Evolutionary conservation across 768 basidiomycete species (phyloP), one percentile per base, ranked within the genome.

Genomic region (Tylopilus balloui): DNA sequence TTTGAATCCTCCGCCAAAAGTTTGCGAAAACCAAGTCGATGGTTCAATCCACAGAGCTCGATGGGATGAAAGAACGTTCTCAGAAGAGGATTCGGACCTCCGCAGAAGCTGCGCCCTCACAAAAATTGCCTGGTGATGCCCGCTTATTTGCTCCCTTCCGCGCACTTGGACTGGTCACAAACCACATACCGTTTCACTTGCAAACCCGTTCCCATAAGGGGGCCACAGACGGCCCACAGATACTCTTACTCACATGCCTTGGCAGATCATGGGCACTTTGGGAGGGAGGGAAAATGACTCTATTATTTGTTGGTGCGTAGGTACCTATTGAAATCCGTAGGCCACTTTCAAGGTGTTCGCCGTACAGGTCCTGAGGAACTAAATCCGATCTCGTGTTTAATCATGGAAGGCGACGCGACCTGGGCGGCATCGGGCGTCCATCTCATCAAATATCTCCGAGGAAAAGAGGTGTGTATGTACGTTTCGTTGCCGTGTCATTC

Each of bases 201-300:
- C 92, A 95, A 73, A 83, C 86, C 2, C 80, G 91, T 46, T 82
- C 88, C 1, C 76, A 84, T 61, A 94, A 93, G 64, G 90, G 90
- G 21, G 81, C 90, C 19, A 80, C 88, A 1, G 86, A 86, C 17
- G 89, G 87, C 3, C 92, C 94, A 1, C 79, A 81, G 40, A 75
- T 94, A 49, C 86, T 92, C 53, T 71, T 98, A 36, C 69, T 96
- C 28, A 94, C 92, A 11, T 93, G 89, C 60, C 69, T 97, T 8
- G 94, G 95, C 6, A 80, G 74, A 50, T 81, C 88, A 55, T 98
- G 94, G 94, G 89, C 92, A 15, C 73, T 96, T 61, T 98, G 95
- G 95, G 92, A 96, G 58, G 94, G 92, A 19, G 88, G 84, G 23
- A 92, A 86, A 69, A 93, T 98, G 90, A 77, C 76, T 27, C 70